A percentile compares a stretch with the other conserved stretches of the same genome.
Evolutionary conservation across 129 eudicot species (phyloP).

Genomic region (Kitagawia praeruptora): DNA sequence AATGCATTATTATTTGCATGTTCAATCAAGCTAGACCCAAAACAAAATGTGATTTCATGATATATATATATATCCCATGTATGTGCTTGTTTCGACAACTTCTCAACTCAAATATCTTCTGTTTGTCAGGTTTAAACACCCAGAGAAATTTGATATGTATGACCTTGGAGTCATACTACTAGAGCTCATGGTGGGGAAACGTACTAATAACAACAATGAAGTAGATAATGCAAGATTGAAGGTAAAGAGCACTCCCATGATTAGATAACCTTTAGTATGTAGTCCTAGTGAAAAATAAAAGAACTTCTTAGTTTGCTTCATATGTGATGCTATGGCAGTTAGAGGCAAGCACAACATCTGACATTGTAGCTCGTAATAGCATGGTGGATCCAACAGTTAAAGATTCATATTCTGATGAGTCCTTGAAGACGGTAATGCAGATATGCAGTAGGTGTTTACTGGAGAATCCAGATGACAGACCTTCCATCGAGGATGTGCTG

Average conservation of each 20-base stretch:
- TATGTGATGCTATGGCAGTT: slow-evolving; percentile 31
- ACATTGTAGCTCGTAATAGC: slow-evolving; percentile 44
- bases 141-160: slow-evolving; percentile 50
- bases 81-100: neutral
- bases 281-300: neutral
- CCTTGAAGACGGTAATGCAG: slow-evolving; percentile 54
- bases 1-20: neutral
- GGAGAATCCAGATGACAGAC: slow-evolving; percentile 52
- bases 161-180: slow-evolving; percentile 77
- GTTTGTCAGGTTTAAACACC: slow-evolving; percentile 36
- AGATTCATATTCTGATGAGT: slow-evolving; percentile 48
- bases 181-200: slow-evolving; percentile 60
- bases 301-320: neutral
- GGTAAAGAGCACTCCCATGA: slow-evolving; percentile 18
- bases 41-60: neutral
- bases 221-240: slow-evolving; percentile 40
- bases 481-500: slow-evolving; percentile 81
- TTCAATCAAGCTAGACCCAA: neutral
- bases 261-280: neutral
- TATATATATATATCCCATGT: neutral
- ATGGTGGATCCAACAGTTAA: slow-evolving; percentile 44
- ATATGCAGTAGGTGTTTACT: slow-evolving; percentile 62
- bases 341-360: slow-evolving; percentile 39
- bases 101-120: neutral
- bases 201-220: slow-evolving; percentile 37